Conservation (phyloP, 1,284 basidiomycete species). For the Cutaneotrichosporon cyanovorans region DNA sequence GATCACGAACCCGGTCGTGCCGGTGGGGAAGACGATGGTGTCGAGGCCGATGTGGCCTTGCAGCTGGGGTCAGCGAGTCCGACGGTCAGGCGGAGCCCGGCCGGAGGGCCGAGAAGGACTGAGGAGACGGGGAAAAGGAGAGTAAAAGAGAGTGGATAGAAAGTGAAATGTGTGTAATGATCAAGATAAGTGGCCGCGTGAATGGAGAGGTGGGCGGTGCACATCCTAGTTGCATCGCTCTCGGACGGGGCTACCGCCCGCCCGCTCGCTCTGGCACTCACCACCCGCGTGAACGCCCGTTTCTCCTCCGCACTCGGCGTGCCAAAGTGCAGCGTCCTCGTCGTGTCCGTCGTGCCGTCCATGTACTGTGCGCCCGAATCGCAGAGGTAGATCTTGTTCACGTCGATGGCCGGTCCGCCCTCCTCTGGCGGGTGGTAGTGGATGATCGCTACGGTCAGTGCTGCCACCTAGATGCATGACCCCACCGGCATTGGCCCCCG, state of each 20-base stretch:
- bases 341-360: constrained; percentile 90
- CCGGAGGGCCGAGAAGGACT: too few species aligned
- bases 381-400: constrained; percentile 83
- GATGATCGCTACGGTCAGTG: constrained; percentile 63
- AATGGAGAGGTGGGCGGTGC: too few species aligned
- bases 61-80: too few species aligned
- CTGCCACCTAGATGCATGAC: too few species aligned
- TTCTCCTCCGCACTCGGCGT: constrained; percentile 73
- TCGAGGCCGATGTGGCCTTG: constrained; percentile 49
- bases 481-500: constrained; percentile 76
- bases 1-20: constrained; percentile 57
- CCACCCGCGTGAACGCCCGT: constrained; percentile 80
- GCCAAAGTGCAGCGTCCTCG: constrained; percentile 88
- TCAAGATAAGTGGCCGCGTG: too few species aligned
- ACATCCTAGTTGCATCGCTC: too few species aligned
- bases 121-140: too few species aligned
- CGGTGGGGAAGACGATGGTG: constrained; percentile 72
- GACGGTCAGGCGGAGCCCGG: too few species aligned
- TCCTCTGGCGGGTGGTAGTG: constrained; percentile 80
- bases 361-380: constrained; percentile 88
- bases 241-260: too few species aligned
- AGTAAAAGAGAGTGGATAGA: neutral
- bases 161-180: too few species aligned
- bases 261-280: too few species aligned
- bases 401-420: constrained; percentile 65